These are phyloP conservation scores for Populus hybrid DNA, from an alignment of 441 rosid genomes.

Conservation along the genomic window DNA sequence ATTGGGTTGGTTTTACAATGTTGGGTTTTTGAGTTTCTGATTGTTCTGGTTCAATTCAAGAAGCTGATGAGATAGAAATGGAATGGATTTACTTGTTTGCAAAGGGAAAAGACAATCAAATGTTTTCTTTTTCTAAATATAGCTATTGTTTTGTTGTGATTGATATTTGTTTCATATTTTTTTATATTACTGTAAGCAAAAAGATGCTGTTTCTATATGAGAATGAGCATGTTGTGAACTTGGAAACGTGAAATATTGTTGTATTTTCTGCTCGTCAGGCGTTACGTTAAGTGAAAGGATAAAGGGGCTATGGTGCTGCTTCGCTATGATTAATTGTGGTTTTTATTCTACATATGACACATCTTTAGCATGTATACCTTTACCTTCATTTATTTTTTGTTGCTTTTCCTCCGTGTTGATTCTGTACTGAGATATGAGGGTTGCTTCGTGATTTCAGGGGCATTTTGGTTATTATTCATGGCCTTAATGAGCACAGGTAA, in stretches of 20 bases:
- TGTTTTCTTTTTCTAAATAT: background rate
- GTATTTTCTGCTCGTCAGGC: background rate
- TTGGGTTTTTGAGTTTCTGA: background rate
- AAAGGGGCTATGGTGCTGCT: background rate
- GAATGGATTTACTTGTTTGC: too few relatives aligned
- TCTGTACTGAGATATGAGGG: background rate
- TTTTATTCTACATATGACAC: background rate
- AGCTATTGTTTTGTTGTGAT: background rate
- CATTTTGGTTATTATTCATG: constrained; percentile 80
- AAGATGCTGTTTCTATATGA: background rate
- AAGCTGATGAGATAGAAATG: too few relatives aligned
- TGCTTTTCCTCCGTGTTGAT: background rate
- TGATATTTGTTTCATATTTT: background rate
- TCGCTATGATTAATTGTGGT: background rate
- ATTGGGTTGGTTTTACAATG: background rate
- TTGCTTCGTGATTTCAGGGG: constrained; percentile 51
- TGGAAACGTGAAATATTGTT: background rate
- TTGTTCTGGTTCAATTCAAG: background rate
- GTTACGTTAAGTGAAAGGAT: background rate
- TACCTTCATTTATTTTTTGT: background rate
- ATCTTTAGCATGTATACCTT: constrained; percentile 13
- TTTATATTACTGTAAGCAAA: background rate
- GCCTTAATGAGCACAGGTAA: constrained; percentile 95
- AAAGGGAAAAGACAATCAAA: too few relatives aligned
- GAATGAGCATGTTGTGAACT: background rate